Percentiles rank a stretch among this genome's conserved stretches.
These are phyloP conservation scores for Pseudopyrenochaeta lycopersici DNA, from an alignment of 2,329 filamentous ascomycete genomes.

Conservation along the genomic window DNA sequence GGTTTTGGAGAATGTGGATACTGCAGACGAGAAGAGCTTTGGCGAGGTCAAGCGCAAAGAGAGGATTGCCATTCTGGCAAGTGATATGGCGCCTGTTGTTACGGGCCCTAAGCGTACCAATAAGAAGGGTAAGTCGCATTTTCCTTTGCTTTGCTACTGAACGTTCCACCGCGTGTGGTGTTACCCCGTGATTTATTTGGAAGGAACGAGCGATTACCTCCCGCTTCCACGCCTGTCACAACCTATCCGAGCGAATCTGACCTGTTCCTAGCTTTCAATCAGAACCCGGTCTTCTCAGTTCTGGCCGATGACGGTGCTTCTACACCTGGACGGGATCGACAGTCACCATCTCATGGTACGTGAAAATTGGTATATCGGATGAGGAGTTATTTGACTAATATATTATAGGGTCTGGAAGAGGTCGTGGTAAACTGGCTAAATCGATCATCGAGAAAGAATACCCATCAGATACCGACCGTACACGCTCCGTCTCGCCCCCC, in stretches of 20 bases:
- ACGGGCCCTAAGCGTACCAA: constrained; percentile 60
- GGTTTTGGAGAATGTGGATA: constrained; percentile 76
- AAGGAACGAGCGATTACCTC: too few relatives aligned
- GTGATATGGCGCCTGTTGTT: constrained; percentile 74
- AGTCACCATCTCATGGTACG: constrained; percentile 51
- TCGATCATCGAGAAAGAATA: constrained; percentile 48
- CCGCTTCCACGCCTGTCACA: neutral
- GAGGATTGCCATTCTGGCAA: constrained; percentile 75
- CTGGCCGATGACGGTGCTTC: constrained; percentile 50
- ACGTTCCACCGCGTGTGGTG: neutral
- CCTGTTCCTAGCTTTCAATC: constrained; percentile 43
- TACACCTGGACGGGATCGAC: constrained; percentile 50
- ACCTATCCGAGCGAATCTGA: constrained; percentile 9
- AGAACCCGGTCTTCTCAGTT: constrained; percentile 54
- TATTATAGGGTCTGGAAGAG: constrained; percentile 44
- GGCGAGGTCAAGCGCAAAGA: constrained; percentile 78
- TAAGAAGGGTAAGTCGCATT: constrained; percentile 53
- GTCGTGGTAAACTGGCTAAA: constrained; percentile 46
- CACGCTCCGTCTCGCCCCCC: constrained; percentile 55
- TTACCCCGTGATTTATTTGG: too few relatives aligned
- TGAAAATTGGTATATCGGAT: neutral
- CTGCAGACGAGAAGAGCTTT: constrained; percentile 73
- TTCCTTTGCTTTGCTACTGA: neutral
- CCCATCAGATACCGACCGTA: constrained; percentile 57
- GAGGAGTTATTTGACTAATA: constrained; percentile 3